Evolutionary conservation across 208 protist genomes (phyloP).

Genomic region (Naegleria lovaniensis): DNA sequence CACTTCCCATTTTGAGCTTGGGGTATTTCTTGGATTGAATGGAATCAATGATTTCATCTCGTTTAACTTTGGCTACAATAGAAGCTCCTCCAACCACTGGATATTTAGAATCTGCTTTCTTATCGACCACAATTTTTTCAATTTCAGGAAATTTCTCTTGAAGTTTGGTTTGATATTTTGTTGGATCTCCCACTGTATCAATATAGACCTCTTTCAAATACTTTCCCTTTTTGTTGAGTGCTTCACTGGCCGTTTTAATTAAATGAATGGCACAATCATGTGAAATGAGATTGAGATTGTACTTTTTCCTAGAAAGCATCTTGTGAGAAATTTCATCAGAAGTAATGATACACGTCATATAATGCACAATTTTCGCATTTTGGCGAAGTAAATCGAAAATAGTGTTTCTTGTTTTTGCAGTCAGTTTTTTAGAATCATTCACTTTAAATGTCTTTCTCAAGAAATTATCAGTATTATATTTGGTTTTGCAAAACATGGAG

Average conservation of each 20-base stretch:
- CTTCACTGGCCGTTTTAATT: constrained; percentile 53
- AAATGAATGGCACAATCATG: constrained; percentile 71
- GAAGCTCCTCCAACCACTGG: constrained; percentile 80
- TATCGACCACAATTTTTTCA: constrained; percentile 60
- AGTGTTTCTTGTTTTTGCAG: background rate
- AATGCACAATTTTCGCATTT: background rate
- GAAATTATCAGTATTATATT: constrained; percentile 55
- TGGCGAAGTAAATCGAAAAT: background rate
- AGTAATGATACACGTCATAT: constrained; percentile 51
- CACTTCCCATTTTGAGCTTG: constrained; percentile 11
- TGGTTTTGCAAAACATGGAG: constrained; percentile 60
- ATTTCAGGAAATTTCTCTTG: constrained; percentile 69
- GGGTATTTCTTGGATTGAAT: background rate
- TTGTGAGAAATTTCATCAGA: constrained; percentile 33
- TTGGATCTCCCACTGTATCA: constrained; percentile 79
- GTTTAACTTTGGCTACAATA: constrained; percentile 74
- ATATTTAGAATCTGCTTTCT: constrained; percentile 80
- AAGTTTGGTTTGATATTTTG: constrained; percentile 66
- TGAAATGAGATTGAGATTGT: constrained; percentile 74
- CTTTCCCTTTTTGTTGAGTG: background rate
- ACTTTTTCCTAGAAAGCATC: constrained; percentile 43
- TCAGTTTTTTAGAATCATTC: constrained; percentile 49
- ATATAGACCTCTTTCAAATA: constrained; percentile 76
- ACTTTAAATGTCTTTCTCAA: constrained; percentile 63
- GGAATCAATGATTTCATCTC: constrained; percentile 19